phyloP scores from a whole-genome alignment of 2,329 filamentous ascomycete species.

The Phoma sp. region DNA sequence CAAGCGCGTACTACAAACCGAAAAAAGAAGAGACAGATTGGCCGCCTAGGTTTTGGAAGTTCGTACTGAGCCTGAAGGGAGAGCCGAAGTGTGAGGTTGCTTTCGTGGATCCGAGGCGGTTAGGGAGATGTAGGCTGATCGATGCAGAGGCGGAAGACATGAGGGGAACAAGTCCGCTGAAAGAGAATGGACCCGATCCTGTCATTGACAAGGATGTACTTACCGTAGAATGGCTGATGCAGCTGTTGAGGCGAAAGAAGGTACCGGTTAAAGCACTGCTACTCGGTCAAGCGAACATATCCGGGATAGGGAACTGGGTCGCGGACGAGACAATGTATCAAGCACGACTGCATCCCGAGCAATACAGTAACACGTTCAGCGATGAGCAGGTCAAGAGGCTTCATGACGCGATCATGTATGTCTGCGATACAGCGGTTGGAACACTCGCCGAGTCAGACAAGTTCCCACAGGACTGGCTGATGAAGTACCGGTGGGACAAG shows the following conservation, averaged over 20 bases:
- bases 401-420: conserved; percentile 74
- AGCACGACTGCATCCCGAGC: conserved; percentile 86
- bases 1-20: conserved; percentile 76
- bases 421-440: conserved; percentile 81
- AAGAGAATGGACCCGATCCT: conserved; percentile 93
- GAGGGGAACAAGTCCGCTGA: conserved; percentile 75
- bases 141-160: conserved; percentile 80
- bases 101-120: conserved; percentile 82
- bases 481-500: conserved; percentile 88
- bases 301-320: conserved; percentile 97
- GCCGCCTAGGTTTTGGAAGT: conserved; percentile 93
- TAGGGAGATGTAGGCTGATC: conserved; percentile 81
- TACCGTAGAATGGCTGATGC: conserved; percentile 75
- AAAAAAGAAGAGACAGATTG: conserved; percentile 68
- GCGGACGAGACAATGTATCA: conserved; percentile 94
- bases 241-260: conserved; percentile 74
- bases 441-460: conserved; percentile 79
- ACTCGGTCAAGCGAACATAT: conserved; percentile 85
- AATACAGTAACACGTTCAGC: conserved; percentile 83
- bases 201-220: conserved; percentile 80
- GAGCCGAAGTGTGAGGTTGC: conserved; percentile 70
- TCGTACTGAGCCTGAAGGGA: conserved; percentile 71
- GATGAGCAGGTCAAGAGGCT: conserved; percentile 74
- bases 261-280: conserved; percentile 90
- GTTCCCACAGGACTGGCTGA: conserved; percentile 86